Percentiles rank a stretch among this genome's conserved stretches.
Conservation (phyloP, 163 green algal genomes). For the Volvox carteri region DNA sequence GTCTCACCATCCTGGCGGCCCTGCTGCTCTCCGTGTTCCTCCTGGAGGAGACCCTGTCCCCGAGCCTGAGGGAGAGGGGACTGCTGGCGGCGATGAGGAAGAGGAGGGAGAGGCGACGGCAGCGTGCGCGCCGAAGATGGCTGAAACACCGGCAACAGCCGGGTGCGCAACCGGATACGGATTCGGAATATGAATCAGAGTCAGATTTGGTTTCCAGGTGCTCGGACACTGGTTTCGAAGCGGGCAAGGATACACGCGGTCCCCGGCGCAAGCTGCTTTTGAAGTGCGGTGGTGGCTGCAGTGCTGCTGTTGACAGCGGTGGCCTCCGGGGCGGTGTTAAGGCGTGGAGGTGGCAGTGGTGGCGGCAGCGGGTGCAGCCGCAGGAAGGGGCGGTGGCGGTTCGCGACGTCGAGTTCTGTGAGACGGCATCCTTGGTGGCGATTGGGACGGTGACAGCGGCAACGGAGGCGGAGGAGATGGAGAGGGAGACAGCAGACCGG, state of each 20-base stretch:
- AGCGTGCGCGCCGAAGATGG: background rate
- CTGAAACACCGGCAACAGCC: background rate
- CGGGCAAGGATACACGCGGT: too few species aligned
- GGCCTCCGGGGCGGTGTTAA: too few species aligned
- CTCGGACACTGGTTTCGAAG: background rate
- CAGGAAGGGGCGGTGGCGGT: too few species aligned
- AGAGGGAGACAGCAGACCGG: too few species aligned
- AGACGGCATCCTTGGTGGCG: too few species aligned
- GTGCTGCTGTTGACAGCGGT: too few species aligned
- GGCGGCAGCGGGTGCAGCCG: too few species aligned
- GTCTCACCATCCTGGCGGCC: background rate
- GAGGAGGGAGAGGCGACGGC: background rate
- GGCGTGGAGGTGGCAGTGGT: too few species aligned
- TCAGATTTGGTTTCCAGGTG: background rate
- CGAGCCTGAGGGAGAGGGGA: background rate
- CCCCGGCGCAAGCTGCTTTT: too few species aligned
- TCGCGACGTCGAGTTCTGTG: too few species aligned
- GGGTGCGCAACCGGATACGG: background rate
- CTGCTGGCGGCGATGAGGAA: background rate
- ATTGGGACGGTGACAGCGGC: too few species aligned
- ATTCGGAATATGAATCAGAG: background rate
- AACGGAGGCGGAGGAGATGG: background rate
- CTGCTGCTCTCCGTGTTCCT: conserved; percentile 40
- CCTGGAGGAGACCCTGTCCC: conserved; percentile 64
- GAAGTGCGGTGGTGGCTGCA: too few species aligned